These are phyloP conservation scores for Exserohilum turcica DNA, from an alignment of 2,329 filamentous ascomycete species.

Conservation along the genomic window DNA sequence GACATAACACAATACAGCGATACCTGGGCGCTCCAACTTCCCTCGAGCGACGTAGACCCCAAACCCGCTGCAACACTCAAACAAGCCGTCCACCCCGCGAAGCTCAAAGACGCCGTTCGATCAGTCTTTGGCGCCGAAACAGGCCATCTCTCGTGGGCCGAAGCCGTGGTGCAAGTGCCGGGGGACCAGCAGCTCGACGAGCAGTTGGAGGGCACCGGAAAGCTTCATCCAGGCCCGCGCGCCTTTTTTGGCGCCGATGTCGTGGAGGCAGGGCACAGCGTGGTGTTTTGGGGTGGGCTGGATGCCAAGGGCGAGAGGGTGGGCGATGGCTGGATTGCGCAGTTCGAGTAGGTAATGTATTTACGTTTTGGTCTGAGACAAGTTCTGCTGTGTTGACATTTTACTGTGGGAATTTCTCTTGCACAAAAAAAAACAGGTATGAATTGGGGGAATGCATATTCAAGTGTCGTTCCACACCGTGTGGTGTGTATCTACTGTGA, in stretches of 20 bases:
- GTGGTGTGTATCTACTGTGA: no score
- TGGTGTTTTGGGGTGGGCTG: constrained; percentile 52
- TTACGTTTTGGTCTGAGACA: no score
- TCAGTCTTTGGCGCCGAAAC: constrained; percentile 49
- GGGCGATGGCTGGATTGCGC: constrained; percentile 54
- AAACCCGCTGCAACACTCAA: constrained; percentile 30
- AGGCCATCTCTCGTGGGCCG: constrained; percentile 50
- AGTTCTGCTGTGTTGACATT: no score
- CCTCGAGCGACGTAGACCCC: constrained; percentile 41
- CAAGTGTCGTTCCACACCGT: no score
- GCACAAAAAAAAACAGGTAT: no score
- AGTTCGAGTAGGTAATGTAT: constrained; percentile 39
- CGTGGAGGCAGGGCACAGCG: constrained; percentile 41
- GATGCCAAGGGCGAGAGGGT: constrained; percentile 51
- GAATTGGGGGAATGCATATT: no score
- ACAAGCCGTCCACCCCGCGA: constrained; percentile 49
- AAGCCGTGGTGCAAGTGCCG: constrained; percentile 49
- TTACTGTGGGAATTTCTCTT: no score
- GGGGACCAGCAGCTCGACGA: constrained; percentile 37
- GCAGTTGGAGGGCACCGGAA: constrained; percentile 45
- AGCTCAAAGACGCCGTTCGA: constrained; percentile 52
- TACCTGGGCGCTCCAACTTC: constrained; percentile 54
- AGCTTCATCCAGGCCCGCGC: constrained; percentile 53
- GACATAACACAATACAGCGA: constrained; percentile 46
- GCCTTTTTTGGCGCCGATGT: constrained; percentile 51